These are phyloP conservation scores for Puccinia polysora DNA, from an alignment of 1,284 basidiomycete genomes.

Conservation along the genomic window DNA sequence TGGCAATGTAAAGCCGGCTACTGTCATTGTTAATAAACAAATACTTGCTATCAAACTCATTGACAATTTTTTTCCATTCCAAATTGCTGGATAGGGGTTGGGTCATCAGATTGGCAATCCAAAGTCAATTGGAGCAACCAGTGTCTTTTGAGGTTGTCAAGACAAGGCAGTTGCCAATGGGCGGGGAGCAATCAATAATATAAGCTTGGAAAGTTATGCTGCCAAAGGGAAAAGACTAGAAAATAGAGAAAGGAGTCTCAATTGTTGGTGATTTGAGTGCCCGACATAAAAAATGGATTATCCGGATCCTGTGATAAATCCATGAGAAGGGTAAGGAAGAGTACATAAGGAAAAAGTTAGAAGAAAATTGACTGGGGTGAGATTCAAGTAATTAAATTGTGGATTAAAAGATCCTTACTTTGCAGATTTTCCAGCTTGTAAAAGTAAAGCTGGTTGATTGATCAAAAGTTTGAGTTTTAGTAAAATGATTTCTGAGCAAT, in stretches of 20 bases:
- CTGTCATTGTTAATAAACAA: constrained; percentile 45
- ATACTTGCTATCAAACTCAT: constrained; percentile 65
- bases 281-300: constrained; percentile 67
- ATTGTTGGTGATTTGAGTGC: constrained; percentile 60
- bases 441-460: constrained; percentile 23
- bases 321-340: background rate
- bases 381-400: background rate
- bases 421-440: constrained; percentile 28
- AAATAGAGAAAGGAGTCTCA: constrained; percentile 52
- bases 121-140: constrained; percentile 66
- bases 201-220: background rate
- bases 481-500: background rate
- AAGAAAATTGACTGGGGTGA: background rate
- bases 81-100: constrained; percentile 63
- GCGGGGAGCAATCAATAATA: background rate
- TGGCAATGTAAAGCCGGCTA: constrained; percentile 43
- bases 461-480: background rate
- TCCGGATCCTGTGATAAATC: constrained; percentile 20
- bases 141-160: constrained; percentile 63
- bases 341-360: background rate
- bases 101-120: constrained; percentile 65
- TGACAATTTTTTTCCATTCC: constrained; percentile 65
- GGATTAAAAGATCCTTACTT: constrained; percentile 16
- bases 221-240: background rate
- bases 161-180: constrained; percentile 58